These are phyloP conservation scores for Russula foetens DNA, from an alignment of 768 basidiomycete species.

Conservation along the genomic window DNA sequence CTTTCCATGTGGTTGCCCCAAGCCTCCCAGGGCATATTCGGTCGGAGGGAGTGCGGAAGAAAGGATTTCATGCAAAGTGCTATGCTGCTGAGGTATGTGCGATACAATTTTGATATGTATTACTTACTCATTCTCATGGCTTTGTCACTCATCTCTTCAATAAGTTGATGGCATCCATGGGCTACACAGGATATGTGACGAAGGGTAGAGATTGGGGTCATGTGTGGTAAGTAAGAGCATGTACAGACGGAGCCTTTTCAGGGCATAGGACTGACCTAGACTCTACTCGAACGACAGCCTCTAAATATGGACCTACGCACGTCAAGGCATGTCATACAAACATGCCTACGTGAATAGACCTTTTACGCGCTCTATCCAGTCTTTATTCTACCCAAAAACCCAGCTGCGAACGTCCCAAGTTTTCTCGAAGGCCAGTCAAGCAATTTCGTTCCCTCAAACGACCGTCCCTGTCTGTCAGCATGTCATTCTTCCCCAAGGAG, in stretches of 20 bases:
- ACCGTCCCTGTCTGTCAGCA: too few relatives aligned
- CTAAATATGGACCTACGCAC: neutral
- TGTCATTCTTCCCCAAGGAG: too few relatives aligned
- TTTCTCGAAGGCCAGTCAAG: too few relatives aligned
- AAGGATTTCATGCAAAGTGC: too few relatives aligned
- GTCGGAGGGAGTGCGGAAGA: too few relatives aligned
- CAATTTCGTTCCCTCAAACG: too few relatives aligned
- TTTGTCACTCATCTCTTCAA: too few relatives aligned
- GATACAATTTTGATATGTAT: neutral
- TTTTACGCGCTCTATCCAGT: too few relatives aligned
- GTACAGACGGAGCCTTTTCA: too few relatives aligned
- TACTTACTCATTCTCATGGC: too few relatives aligned
- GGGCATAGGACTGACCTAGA: neutral
- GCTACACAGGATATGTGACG: constrained; percentile 2
- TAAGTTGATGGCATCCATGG: neutral
- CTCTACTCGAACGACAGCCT: neutral
- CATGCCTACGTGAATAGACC: neutral
- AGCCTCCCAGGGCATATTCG: constrained; percentile 25
- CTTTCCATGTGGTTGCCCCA: constrained; percentile 21
- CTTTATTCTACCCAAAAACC: too few relatives aligned
- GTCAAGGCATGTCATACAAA: neutral
- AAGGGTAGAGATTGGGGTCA: constrained; percentile 20
- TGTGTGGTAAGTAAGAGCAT: constrained; percentile 27
- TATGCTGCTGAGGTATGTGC: constrained; percentile 28
- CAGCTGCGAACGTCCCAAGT: too few relatives aligned